Evolutionary conservation across 2,329 filamentous ascomycete genomes (phyloP).

Genomic region (Diaporthe vaccinii): DNA sequence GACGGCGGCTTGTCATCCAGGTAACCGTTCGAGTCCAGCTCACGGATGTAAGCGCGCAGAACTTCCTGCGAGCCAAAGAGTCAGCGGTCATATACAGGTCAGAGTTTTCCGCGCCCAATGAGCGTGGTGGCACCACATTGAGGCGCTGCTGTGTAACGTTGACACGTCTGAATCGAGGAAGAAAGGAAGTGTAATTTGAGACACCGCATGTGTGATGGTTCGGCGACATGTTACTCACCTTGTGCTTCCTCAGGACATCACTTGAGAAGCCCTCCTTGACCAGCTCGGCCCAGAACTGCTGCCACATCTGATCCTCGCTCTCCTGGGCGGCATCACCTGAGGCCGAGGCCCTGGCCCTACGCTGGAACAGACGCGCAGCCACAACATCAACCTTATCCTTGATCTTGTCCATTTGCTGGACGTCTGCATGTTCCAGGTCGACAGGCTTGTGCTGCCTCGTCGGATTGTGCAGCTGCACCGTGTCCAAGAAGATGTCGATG

Average conservation of each 20-base stretch:
- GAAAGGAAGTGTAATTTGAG: slow-evolving; percentile 26
- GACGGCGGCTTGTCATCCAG: slow-evolving; percentile 61
- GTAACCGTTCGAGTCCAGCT: slow-evolving; percentile 66
- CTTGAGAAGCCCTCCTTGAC: slow-evolving; percentile 70
- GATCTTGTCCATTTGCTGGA: slow-evolving; percentile 64
- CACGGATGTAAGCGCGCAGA: slow-evolving; percentile 71
- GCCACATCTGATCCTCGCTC: slow-evolving; percentile 68
- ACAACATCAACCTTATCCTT: slow-evolving; percentile 73
- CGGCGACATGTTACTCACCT: slow-evolving; percentile 56
- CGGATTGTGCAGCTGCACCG: slow-evolving; percentile 66
- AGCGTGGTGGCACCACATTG: slow-evolving; percentile 26
- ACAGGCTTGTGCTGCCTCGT: slow-evolving; percentile 54
- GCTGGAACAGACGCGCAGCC: slow-evolving; percentile 64
- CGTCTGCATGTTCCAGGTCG: slow-evolving; percentile 51
- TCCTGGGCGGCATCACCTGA: slow-evolving; percentile 50
- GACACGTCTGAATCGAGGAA: slow-evolving; percentile 27
- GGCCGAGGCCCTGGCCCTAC: slow-evolving; percentile 50
- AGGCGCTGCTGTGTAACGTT: slow-evolving; percentile 36
- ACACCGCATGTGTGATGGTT: slow-evolving; percentile 31
- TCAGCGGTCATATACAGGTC: slow-evolving; percentile 26
- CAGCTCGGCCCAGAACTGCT: slow-evolving; percentile 70
- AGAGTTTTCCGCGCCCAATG: neutral
- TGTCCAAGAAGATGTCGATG: slow-evolving; percentile 70
- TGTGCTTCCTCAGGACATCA: slow-evolving; percentile 68
- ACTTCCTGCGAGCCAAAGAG: slow-evolving; percentile 62